Base-by-base conservation (phyloP, 331 rosid species). In the Quercus phellos region DNA sequence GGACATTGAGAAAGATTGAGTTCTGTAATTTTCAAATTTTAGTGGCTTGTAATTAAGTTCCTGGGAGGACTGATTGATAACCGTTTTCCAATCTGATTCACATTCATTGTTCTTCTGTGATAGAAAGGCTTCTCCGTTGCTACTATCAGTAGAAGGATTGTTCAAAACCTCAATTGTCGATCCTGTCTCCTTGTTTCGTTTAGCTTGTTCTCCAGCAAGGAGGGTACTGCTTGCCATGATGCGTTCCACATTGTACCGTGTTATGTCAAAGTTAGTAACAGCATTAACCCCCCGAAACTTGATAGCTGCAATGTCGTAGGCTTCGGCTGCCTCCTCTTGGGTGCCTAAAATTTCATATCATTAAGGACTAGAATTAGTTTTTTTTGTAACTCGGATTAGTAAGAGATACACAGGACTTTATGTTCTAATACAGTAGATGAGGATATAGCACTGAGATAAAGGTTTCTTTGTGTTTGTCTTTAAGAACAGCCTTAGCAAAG, bases 251-350 rank as follows among this genome's bases (percentile, higher is more conserved):
- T 89, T 94, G 42, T 93, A 93, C 83, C 94, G 88, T 74, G 96
- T 84, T 42, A 93, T 93, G 75, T 89, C 93, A 29, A 93, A 93
- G 87, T 93, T 93, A 4, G 98, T 93, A 1, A 93, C 98, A 4
- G 98, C 97, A 84, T 87, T 89, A 8, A 83, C 76, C 55, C 98
- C 98, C 34, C 98, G 75, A 74, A 93, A 93, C 80, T 93, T 93
- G 61, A 93, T 93, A 43, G 98, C 98, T 2, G 98, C 97, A 51
- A 93, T 80, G 78, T 93, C 98, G 16, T 93, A 93, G 42, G 98
- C 98, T 79, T 93, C 97, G 4, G 97, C 98, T 29, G 98, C 98
- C 84, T 93, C 97, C 86, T 93, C 98, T 87, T 93, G 98, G 5
- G 97, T 93, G 79, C 98, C 98, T 93, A 32, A 55, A 64, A 56